Conservation (phyloP, 805 yeast species). For the Barnettozyma sucrosica region DNA sequence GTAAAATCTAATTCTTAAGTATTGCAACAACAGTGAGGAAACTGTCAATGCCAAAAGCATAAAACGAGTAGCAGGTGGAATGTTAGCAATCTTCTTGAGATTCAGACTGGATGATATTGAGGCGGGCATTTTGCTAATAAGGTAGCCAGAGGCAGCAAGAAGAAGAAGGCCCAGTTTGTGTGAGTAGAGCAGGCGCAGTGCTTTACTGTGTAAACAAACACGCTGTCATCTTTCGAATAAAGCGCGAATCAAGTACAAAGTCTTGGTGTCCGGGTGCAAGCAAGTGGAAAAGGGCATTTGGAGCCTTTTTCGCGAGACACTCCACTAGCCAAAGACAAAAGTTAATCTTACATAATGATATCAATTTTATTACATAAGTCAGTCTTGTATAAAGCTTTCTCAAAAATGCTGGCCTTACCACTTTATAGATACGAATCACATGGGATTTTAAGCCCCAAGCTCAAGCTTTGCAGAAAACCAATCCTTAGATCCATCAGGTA, state of each 20-base stretch:
- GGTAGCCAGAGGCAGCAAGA: constrained; percentile 20
- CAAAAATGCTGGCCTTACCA: not conserved
- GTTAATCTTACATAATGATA: too few relatives aligned
- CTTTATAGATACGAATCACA: not conserved
- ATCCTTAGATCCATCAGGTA: not conserved
- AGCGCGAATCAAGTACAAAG: not conserved
- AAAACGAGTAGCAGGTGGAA: constrained; percentile 45
- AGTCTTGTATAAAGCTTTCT: too few relatives aligned
- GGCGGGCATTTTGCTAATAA: constrained; percentile 22
- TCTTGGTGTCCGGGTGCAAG: not conserved
- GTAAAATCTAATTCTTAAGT: constrained; percentile 36
- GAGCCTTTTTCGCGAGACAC: too few relatives aligned
- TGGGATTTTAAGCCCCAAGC: not conserved
- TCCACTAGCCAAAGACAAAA: too few relatives aligned
- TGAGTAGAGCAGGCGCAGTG: not conserved
- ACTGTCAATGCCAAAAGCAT: constrained; percentile 35
- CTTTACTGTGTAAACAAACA: not conserved
- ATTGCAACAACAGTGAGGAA: constrained; percentile 37
- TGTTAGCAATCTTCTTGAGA: constrained; percentile 18
- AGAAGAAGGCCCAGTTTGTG: constrained; percentile 23
- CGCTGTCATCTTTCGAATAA: not conserved
- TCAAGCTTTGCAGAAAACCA: not conserved
- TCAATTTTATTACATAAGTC: not conserved
- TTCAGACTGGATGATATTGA: constrained; percentile 14
- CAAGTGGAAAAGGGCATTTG: too few relatives aligned